Evolutionary conservation across 2,329 filamentous ascomycete species (phyloP).

Genomic region (Tolypocladium nubicola): DNA sequence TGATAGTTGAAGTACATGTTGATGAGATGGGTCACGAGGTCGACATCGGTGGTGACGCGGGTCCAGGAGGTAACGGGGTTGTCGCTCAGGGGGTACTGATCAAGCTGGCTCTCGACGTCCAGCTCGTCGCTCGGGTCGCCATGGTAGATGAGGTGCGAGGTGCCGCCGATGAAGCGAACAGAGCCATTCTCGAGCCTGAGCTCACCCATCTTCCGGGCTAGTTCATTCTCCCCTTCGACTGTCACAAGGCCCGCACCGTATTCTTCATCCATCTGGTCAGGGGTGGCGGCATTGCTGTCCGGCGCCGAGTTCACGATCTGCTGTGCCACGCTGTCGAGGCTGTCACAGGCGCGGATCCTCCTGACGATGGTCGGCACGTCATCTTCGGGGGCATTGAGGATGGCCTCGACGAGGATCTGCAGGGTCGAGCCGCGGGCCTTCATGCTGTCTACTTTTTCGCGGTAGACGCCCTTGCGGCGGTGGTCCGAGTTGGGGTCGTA

Average conservation of each 20-base stretch:
- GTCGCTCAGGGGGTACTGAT: constrained; percentile 41
- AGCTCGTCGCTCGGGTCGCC: constrained; percentile 34
- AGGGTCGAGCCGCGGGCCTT: constrained; percentile 82
- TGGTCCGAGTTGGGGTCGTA: constrained; percentile 97
- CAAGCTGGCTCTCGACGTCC: constrained; percentile 29
- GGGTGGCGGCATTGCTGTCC: constrained; percentile 8
- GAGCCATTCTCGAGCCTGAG: constrained; percentile 78
- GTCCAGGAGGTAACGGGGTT: constrained; percentile 82
- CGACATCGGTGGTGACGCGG: constrained; percentile 66
- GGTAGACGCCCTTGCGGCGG: constrained; percentile 91
- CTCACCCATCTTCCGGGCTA: constrained; percentile 90
- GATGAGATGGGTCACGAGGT: constrained; percentile 75
- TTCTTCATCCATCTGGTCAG: constrained; percentile 29
- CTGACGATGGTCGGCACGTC: constrained; percentile 73
- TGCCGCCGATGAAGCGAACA: constrained; percentile 85
- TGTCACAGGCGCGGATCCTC: constrained; percentile 79
- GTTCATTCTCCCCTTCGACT: constrained; percentile 58
- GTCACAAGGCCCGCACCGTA: constrained; percentile 26
- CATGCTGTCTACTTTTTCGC: constrained; percentile 80
- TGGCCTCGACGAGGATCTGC: constrained; percentile 85
- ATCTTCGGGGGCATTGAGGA: constrained; percentile 83
- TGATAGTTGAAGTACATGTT: constrained; percentile 99
- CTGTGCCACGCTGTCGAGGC: constrained; percentile 45
- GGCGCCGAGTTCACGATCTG: constrained; percentile 35
- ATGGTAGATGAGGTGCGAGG: constrained; percentile 83